A percentile compares a stretch with the other conserved stretches of the same genome.
Conservation (phyloP, 2,329 filamentous ascomycete genomes). For the Fusarium beomiforme region DNA sequence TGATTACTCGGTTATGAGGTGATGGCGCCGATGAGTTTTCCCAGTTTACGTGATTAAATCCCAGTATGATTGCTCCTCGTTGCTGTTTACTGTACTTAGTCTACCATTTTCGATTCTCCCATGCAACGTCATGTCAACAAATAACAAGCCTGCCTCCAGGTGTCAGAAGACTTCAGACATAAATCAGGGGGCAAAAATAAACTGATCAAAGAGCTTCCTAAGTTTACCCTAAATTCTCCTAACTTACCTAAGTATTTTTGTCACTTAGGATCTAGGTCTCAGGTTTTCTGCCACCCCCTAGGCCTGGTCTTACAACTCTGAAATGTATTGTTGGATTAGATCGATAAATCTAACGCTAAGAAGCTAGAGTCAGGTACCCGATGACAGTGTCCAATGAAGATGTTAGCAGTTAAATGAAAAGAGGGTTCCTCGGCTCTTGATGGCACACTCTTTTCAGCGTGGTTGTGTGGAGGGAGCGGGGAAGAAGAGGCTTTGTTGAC, state of each 20-base stretch:
- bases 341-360: slow-evolving; percentile 26
- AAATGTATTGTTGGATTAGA: slow-evolving; percentile 24
- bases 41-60: neutral
- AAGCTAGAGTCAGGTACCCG: slow-evolving; percentile 39
- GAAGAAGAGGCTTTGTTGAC: slow-evolving; percentile 26
- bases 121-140: slow-evolving; percentile 37
- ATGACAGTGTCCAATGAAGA: slow-evolving; percentile 14
- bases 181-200: too few relatives aligned
- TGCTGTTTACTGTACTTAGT: slow-evolving; percentile 17
- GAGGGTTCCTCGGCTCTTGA: slow-evolving; percentile 16
- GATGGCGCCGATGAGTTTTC: neutral
- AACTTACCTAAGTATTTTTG: too few relatives aligned
- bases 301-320: slow-evolving; percentile 26
- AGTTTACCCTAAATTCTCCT: too few relatives aligned
- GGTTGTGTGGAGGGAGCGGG: slow-evolving; percentile 21
- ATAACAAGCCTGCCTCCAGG: slow-evolving; percentile 15
- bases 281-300: too few relatives aligned
- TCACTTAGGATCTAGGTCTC: too few relatives aligned
- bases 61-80: slow-evolving; percentile 3
- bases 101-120: neutral
- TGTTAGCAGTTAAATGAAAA: slow-evolving; percentile 23
- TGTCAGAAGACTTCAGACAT: too few relatives aligned
- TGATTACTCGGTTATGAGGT: neutral
- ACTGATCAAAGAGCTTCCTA: too few relatives aligned
- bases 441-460: neutral